These are phyloP conservation scores for Epichloe gansuensis DNA, from an alignment of 2,329 filamentous ascomycete species.

Conservation along the genomic window DNA sequence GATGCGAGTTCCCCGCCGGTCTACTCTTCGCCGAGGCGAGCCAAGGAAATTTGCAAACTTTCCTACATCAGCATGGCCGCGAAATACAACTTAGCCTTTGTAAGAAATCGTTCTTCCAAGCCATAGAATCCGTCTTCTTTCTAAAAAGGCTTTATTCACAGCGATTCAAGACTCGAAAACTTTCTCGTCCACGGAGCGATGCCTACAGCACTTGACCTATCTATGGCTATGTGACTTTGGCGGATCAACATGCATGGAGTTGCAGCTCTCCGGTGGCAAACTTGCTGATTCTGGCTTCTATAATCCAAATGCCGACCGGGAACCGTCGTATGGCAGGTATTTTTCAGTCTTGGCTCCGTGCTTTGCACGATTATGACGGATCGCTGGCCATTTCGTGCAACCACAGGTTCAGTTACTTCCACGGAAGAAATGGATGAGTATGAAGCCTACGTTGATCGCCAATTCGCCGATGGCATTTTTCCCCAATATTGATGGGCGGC, in stretches of 20 bases:
- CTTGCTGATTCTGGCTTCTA: constrained; percentile 11
- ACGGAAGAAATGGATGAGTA: constrained; percentile 8
- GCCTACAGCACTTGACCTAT: constrained; percentile 13
- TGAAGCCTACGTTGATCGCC: constrained; percentile 6
- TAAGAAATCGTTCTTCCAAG: constrained; percentile 16
- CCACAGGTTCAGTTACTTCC: constrained; percentile 3
- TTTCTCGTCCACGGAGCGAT: constrained; percentile 18
- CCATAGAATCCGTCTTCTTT: constrained; percentile 17
- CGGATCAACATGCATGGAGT: constrained; percentile 18
- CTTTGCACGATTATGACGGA: constrained; percentile 11
- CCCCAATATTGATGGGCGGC: constrained; percentile 1
- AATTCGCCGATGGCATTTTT: constrained; percentile 7
- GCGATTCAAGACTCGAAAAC: constrained; percentile 21
- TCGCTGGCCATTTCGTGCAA: constrained; percentile 9
- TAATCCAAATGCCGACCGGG: constrained; percentile 6
- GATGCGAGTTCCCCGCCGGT: constrained; percentile 1
- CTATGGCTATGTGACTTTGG: constrained; percentile 22
- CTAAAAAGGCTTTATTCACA: constrained; percentile 19
- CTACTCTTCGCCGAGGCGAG: constrained; percentile 10
- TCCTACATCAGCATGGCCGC: constrained; percentile 6
- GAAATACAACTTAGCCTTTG: constrained; percentile 1
- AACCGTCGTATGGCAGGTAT: constrained; percentile 5
- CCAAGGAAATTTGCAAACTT: constrained; percentile 10
- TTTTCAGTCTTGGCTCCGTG: constrained; percentile 12
- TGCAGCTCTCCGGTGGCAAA: constrained; percentile 9